Base-by-base conservation (phyloP, 2,329 filamentous ascomycete species). In the Fonsecaea multimorphosa region DNA sequence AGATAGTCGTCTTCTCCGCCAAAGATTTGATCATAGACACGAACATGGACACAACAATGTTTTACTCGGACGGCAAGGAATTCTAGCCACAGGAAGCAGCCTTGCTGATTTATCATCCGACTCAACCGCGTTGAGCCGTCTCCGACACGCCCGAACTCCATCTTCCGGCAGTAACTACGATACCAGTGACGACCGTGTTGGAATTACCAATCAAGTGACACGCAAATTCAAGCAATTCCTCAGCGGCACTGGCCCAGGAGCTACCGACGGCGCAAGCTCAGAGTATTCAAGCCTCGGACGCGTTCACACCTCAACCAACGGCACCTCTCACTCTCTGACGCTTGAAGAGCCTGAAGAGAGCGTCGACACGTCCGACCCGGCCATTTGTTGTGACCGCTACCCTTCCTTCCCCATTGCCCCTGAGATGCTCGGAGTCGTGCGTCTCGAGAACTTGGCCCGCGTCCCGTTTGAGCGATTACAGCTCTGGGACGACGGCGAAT, bases 91-190 rank as follows among this genome's bases (percentile, higher is more conserved):
- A 7, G 65, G 61, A 27, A 64, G 65, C 36, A 65, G 60, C 51
- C 57, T 68, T 3, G 66, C 63, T 29, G 44, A 66, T 19, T 58
- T 49, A 27, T 68, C 66, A 27, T 66, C 66, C n/a, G 36, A 54
- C 31, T 36, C 55, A 19, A 46, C 29, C 29, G 24, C 56, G 2
- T 34, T 54, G 7, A 46, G 11, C 24, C 44, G 51, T 8, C 40
- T 54, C 11, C 27, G 3, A 31, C 52, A 31, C 24, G 14, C 31
- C 14, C 8, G 52, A 31, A 11, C 3, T 24, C 11, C 3, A 16
- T 24, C 49, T 6, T 34, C 52, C 19, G 11, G 27, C 52, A 54
- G 52, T 34, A n/a, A 32, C 27, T 31, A 54, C 31, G 32, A 27
- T 34, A 54, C 22, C 19, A 57, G n/a, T 22, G 22, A 49, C 22